Base-by-base conservation (phyloP, 2,329 filamentous ascomycete genomes). In the Pyrenochaeta sp. region DNA sequence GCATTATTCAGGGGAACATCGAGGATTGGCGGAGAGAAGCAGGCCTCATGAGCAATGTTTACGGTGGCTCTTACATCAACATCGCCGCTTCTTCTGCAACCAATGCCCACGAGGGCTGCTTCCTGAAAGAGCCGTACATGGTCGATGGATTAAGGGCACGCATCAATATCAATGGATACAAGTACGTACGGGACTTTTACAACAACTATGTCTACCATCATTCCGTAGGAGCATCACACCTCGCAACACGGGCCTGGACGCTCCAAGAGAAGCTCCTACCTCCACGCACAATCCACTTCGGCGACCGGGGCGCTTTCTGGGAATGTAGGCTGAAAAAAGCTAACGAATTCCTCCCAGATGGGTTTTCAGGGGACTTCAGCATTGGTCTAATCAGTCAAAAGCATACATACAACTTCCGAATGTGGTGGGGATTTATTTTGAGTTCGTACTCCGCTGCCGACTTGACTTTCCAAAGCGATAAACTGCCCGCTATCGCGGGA, bases 401-500 rank as follows among this genome's bases (percentile, higher is more conserved):
- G 10, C 5, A 27, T 6, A 11, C 6, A 27, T n/a, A 6, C 10
- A 5, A 6, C 6, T 13, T 27, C 14, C 14, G 6, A 36, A 29
- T 8, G 17, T 19, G 15, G 23, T 9, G 10, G 13, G 35, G 31
- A 27, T 21, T 14, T 27, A 18, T 37, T 35, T 31, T 36, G 14
- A 5, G 6, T 10, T 18, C 29, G 7, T 44, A 29, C 11, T 36
- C 41, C 17, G 26, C 9, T 13, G 22, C 23, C 14, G 18, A 35
- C 6, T 30, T 44, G 18, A 44, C 41, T 6, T 28, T 21, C 18
- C 11, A 18, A 13, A 22, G 15, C 21, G 41, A 44, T 27, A 44
- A 44, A 28, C 24, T 44, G 15, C 41, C 41, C 21, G 41, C 41
- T 9, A 31, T 44, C 10, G 36, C 41, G 5, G 41, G 41, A 28